Evolutionary conservation across 2,329 filamentous ascomycete species (phyloP).

Genomic region (Fusarium setosum): DNA sequence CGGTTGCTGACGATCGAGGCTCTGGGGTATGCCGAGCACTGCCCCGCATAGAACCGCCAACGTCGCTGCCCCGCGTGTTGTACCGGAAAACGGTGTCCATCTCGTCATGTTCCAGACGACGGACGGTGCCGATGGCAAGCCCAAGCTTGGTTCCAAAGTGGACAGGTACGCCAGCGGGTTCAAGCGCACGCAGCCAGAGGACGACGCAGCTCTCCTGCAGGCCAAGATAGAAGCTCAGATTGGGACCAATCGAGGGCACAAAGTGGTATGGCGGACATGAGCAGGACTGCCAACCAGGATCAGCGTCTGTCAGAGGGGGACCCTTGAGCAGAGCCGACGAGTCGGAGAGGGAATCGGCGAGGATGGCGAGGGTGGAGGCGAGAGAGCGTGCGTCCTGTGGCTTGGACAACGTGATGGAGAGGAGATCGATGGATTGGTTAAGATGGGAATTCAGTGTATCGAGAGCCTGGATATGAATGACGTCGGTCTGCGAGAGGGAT

Average conservation of each 20-base stretch:
- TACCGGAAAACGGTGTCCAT: constrained; percentile 81
- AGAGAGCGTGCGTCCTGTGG: constrained; percentile 67
- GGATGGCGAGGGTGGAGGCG: constrained; percentile 65
- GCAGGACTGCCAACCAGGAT: constrained; percentile 57
- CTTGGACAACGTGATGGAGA: constrained; percentile 78
- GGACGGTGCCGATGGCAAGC: constrained; percentile 73
- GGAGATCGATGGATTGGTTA: constrained; percentile 84
- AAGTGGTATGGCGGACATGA: constrained; percentile 60
- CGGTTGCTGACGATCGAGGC: constrained; percentile 29
- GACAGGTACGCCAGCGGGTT: constrained; percentile 71
- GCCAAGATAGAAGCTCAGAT: constrained; percentile 79
- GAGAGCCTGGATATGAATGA: constrained; percentile 75
- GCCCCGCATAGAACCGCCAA: constrained; percentile 39
- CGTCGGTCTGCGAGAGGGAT: constrained; percentile 58
- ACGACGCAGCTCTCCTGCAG: constrained; percentile 78
- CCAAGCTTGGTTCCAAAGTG: constrained; percentile 75
- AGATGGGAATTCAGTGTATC: constrained; percentile 80
- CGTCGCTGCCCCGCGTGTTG: constrained; percentile 47
- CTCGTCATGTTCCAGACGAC: constrained; percentile 81
- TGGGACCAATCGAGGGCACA: constrained; percentile 59
- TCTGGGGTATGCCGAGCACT: constrained; percentile 41
- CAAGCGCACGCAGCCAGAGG: constrained; percentile 76
- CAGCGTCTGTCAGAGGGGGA: constrained; percentile 52
- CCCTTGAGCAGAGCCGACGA: constrained; percentile 67
- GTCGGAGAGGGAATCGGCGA: constrained; percentile 65